Percentiles rank a stretch among this genome's conserved stretches.
Evolutionary conservation across 352 stramenopile genomes (phyloP).

Genomic region (Pseudoperonospora humuli): DNA sequence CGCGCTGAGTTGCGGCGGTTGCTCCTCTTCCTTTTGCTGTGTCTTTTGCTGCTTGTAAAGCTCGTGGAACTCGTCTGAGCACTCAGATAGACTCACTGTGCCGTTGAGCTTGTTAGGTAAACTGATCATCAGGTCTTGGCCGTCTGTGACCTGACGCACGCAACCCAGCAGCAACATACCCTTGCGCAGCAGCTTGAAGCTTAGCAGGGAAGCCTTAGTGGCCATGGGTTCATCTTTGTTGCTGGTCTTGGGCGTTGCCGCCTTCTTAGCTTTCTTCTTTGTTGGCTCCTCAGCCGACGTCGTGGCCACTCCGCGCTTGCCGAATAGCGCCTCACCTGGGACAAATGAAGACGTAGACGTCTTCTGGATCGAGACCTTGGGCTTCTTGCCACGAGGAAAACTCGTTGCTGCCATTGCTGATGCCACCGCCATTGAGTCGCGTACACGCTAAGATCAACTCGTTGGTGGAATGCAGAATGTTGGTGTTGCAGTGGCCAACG

Average conservation of each 20-base stretch:
- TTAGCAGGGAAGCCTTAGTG: slow-evolving; percentile 33
- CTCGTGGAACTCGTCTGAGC: slow-evolving; percentile 72
- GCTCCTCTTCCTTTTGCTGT: slow-evolving; percentile 15
- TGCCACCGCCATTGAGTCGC: slow-evolving; percentile 12
- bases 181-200: slow-evolving; percentile 65
- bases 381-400: slow-evolving; percentile 72
- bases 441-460: background rate
- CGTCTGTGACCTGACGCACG: slow-evolving; percentile 85
- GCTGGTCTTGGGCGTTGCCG: slow-evolving; percentile 5
- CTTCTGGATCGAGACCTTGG: slow-evolving; percentile 29
- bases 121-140: slow-evolving; percentile 73
- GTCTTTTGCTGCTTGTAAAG: slow-evolving; percentile 16
- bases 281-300: slow-evolving; percentile 13
- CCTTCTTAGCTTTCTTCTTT: slow-evolving; percentile 24
- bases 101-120: slow-evolving; percentile 93
- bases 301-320: slow-evolving; percentile 56
- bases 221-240: slow-evolving; percentile 29
- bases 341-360: slow-evolving; percentile 14
- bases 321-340: slow-evolving; percentile 49
- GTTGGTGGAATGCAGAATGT: slow-evolving; percentile 10
- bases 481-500: too few relatives aligned
- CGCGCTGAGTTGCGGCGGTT: slow-evolving; percentile 37
- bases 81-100: slow-evolving; percentile 73
- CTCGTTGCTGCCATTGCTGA: slow-evolving; percentile 35
- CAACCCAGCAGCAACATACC: slow-evolving; percentile 77